A percentile compares a stretch with the other conserved stretches of the same genome.
phyloP scores from a whole-genome alignment of 2,329 filamentous ascomycete genomes.

The Endocalyx cinctus region DNA sequence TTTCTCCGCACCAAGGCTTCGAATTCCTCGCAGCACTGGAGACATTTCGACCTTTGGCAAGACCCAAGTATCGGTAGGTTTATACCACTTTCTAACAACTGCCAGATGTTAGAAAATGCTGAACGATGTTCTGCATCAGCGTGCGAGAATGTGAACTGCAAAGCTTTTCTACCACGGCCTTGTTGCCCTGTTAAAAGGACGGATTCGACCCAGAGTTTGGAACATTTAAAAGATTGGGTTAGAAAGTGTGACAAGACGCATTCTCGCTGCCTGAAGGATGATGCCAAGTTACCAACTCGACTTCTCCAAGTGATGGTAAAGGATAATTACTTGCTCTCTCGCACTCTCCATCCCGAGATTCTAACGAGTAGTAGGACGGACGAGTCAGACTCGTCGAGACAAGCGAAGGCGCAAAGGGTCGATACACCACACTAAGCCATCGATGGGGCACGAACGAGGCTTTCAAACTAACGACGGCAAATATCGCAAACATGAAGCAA shows the following conservation, averaged over 20 bases:
- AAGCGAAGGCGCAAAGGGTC: not conserved
- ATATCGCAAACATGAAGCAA: not conserved
- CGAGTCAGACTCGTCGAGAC: conserved; percentile 1
- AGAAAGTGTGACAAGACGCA: conserved; percentile 2
- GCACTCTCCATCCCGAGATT: not conserved
- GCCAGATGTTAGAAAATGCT: not conserved
- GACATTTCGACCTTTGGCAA: conserved; percentile 2
- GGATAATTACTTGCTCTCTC: not conserved
- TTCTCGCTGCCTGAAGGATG: not conserved
- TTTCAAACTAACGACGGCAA: conserved; percentile 1
- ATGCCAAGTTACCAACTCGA: not conserved
- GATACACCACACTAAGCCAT: not conserved
- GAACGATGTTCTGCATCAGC: not conserved
- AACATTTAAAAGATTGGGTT: conserved; percentile 4
- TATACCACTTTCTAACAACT: not conserved
- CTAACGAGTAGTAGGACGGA: not conserved
- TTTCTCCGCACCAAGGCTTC: conserved; percentile 1
- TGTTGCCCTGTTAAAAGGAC: conserved; percentile 3
- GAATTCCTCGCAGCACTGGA: not conserved
- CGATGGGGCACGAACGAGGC: conserved; percentile 1
- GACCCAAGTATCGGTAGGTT: conserved; percentile 1
- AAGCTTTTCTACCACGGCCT: not conserved
- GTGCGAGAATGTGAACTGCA: not conserved
- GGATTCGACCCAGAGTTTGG: conserved; percentile 3
- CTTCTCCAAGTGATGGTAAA: not conserved